A percentile compares a stretch with the other conserved stretches of the same genome.
Evolutionary conservation across 192 early-diverging fungal species (phyloP).

Genomic region (Gonapodya sp.): DNA sequence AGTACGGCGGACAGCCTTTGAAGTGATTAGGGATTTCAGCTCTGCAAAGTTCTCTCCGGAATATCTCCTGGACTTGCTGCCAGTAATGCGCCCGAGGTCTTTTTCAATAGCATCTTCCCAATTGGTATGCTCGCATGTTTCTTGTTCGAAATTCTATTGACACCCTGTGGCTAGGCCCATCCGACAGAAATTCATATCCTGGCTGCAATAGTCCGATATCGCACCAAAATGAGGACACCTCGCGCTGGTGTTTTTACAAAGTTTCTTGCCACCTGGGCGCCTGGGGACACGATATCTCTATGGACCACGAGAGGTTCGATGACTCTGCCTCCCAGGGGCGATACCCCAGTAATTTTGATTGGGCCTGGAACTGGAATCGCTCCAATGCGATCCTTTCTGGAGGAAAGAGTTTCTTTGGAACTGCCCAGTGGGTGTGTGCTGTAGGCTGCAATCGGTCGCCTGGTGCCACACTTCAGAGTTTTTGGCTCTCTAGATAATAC

Average conservation of each 20-base stretch:
- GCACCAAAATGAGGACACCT: constrained; percentile 61
- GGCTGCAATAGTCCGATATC: constrained; percentile 79
- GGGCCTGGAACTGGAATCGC: constrained; percentile 90
- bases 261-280: constrained; percentile 45
- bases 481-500: constrained; percentile 40
- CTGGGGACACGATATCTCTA: constrained; percentile 21
- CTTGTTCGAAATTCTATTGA: no score
- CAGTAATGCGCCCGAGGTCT: constrained; percentile 61
- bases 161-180: constrained; percentile 19
- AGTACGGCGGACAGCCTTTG: constrained; percentile 66
- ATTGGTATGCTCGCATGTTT: neutral
- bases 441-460: constrained; percentile 9
- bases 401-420: constrained; percentile 36
- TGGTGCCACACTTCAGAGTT: constrained; percentile 17
- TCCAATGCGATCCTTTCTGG: constrained; percentile 74
- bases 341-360: constrained; percentile 62
- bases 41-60: constrained; percentile 57
- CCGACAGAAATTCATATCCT: constrained; percentile 56
- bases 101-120: constrained; percentile 80
- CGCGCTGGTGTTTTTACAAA: constrained; percentile 75
- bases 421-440: constrained; percentile 27
- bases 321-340: constrained; percentile 40
- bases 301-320: constrained; percentile 46
- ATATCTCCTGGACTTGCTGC: constrained; percentile 80
- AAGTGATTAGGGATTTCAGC: constrained; percentile 77